Percentiles rank a stretch among this genome's conserved stretches.
Conservation (phyloP, 495 filamentous ascomycete genomes). For the Aspergillus hancockii region DNA sequence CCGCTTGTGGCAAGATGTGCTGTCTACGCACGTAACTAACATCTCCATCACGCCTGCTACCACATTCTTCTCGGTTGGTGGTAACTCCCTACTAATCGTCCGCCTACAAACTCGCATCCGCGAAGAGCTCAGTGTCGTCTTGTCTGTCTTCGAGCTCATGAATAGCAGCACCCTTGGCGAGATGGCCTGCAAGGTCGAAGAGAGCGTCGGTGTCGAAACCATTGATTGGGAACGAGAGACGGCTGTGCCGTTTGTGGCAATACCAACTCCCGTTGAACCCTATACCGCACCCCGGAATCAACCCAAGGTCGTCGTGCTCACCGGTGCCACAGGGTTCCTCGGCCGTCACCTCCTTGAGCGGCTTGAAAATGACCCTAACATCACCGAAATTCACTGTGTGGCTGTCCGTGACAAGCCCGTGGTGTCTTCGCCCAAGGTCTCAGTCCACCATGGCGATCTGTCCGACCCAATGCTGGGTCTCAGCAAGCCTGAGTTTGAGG, state of each 20-base stretch:
- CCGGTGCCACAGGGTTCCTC: conserved; percentile 19
- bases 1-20: conserved; percentile 29
- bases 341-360: conserved; percentile 13
- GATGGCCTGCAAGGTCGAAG: conserved; percentile 28
- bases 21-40: conserved; percentile 12
- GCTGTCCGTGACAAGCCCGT: conserved; percentile 3
- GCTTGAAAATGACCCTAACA: not conserved
- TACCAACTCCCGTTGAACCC: not conserved
- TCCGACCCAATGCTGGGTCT: conserved; percentile 33
- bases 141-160: conserved; percentile 26
- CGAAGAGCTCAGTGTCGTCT: conserved; percentile 16
- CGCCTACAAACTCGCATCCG: conserved; percentile 24
- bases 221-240: conserved; percentile 37
- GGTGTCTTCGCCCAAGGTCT: not conserved
- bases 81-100: conserved; percentile 35
- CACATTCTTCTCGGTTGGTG: conserved; percentile 35
- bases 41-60: conserved; percentile 22
- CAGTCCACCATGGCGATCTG: conserved; percentile 34
- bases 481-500: conserved; percentile 12
- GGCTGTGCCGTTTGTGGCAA: conserved; percentile 3
- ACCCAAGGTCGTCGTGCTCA: not conserved
- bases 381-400: conserved; percentile 12
- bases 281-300: not conserved
- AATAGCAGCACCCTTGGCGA: conserved; percentile 22
- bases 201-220: conserved; percentile 7